Evolutionary conservation across 2,329 filamentous ascomycete genomes (phyloP).

Genomic region (Diaporthe sp.): DNA sequence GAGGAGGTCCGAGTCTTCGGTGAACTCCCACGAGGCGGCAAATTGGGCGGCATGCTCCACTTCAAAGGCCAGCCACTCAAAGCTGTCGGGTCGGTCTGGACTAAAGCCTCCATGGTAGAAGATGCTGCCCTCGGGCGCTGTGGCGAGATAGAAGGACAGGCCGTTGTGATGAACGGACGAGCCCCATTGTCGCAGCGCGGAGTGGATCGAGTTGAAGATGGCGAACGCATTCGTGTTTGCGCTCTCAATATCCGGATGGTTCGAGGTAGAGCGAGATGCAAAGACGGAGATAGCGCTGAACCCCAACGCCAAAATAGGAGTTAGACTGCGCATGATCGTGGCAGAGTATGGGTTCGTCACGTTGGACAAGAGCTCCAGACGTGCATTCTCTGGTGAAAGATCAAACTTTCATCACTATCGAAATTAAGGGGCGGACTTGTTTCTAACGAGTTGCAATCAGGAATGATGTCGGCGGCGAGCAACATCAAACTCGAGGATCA

Average conservation of each 20-base stretch:
- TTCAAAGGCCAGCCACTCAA: slow-evolving; percentile 75
- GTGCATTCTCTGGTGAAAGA: too few relatives aligned
- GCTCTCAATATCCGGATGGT: slow-evolving; percentile 5
- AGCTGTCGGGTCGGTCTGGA: slow-evolving; percentile 59
- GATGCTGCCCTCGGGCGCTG: slow-evolving; percentile 66
- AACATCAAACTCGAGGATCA: neutral
- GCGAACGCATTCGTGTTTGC: slow-evolving; percentile 34
- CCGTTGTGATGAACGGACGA: slow-evolving; percentile 74
- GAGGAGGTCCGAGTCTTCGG: too few relatives aligned
- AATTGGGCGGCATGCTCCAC: slow-evolving; percentile 73
- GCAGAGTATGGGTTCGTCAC: too few relatives aligned
- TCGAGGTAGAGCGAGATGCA: neutral
- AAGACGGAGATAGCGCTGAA: neutral
- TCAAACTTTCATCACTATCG: neutral
- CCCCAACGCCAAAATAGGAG: too few relatives aligned
- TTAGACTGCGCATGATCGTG: neutral
- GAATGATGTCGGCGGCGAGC: neutral
- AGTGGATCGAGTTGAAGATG: slow-evolving; percentile 41
- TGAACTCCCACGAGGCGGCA: slow-evolving; percentile 50
- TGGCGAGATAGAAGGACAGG: slow-evolving; percentile 72
- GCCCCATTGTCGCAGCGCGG: slow-evolving; percentile 62
- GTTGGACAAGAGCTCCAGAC: neutral
- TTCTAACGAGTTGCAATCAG: neutral
- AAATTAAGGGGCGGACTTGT: neutral
- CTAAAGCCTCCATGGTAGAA: slow-evolving; percentile 69